Evolutionary conservation across 441 rosid genomes (phyloP).

Genomic region (Adansonia rubrostipa): DNA sequence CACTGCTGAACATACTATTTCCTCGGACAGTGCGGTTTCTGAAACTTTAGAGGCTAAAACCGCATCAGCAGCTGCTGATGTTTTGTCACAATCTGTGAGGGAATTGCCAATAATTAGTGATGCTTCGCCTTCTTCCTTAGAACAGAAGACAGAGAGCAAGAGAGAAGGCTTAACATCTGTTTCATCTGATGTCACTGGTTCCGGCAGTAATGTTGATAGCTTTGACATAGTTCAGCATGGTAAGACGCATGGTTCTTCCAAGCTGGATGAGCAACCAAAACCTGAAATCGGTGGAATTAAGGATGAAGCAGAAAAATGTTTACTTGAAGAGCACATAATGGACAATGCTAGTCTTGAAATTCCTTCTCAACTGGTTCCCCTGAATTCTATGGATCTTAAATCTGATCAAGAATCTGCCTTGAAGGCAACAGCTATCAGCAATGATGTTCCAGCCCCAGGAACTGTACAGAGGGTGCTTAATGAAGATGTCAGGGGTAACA

Average conservation of each 20-base stretch:
- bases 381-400: conserved; percentile 34
- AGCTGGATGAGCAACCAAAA: conserved; percentile 36
- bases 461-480: conserved; percentile 32
- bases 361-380: conserved; percentile 32
- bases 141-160: conserved; percentile 36
- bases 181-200: conserved; percentile 48
- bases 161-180: conserved; percentile 36
- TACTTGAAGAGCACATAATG: conserved; percentile 32
- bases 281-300: conserved; percentile 30
- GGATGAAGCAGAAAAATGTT: conserved; percentile 25
- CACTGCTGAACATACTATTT: conserved; percentile 36
- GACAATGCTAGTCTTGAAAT: conserved; percentile 37
- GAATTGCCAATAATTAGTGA: conserved; percentile 34
- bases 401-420: conserved; percentile 34
- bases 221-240: conserved; percentile 21
- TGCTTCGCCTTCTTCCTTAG: conserved; percentile 37
- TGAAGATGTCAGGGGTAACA: conserved; percentile 36
- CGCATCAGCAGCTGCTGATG: conserved; percentile 37
- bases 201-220: conserved; percentile 24
- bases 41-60: conserved; percentile 42
- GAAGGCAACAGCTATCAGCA: conserved; percentile 23
- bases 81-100: conserved; percentile 28
- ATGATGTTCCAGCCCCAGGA: conserved; percentile 38
- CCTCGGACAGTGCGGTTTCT: conserved; percentile 35
- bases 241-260: conserved; percentile 29